Base-by-base conservation (phyloP, 1,284 basidiomycete genomes). In the Cryptococcus sp. region DNA sequence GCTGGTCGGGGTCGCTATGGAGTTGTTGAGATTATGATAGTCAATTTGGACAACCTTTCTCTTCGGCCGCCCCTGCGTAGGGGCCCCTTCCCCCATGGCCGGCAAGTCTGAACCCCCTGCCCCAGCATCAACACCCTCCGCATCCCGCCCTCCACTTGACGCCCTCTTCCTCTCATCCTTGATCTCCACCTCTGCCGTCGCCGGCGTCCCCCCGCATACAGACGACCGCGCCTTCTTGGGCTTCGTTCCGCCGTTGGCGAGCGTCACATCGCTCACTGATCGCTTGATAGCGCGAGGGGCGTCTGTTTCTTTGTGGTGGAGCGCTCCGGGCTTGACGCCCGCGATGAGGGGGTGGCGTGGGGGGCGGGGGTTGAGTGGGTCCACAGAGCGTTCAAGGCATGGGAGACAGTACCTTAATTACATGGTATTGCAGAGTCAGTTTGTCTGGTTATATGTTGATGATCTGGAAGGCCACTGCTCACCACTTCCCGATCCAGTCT, bases 11-110 rank as follows among this genome's bases (percentile, higher is more conserved):
- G 74, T 73, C 9, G 75, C 64, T 24, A 71, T 70, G 21, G 72
- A 71, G 52, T 78, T 67, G 55, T 78, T 73, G 56, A 77, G 61
- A 35, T 72, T 74, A 50, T 70, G 65, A 56, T 78, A 78, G 50
- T 78, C 76, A 1, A 57, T 45, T 24, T 55, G 52, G 23, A 35
- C 53, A 11, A 70, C 72, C 44, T 71, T 65, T 20, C 76, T 66
- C 53, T 76, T 78, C 3, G 75, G 76, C 18, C 74, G 50, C n/a
- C 53, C 53, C 33, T 56, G 50, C 1, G 28, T 28, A 13, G n/a
- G 12, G n/a, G 33, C 12, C 12, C 33, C 46, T 9, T 4, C 4
- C 13, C 23, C 18, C 42, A 18, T 9, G 42, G 18, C 33, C 8
- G 2, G 23, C 21, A 15, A 21, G 18, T 24, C 23, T n/a, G n/a